These are phyloP conservation scores for Metarhizium robertsii DNA, from an alignment of 2,329 filamentous ascomycete species.

Conservation along the genomic window DNA sequence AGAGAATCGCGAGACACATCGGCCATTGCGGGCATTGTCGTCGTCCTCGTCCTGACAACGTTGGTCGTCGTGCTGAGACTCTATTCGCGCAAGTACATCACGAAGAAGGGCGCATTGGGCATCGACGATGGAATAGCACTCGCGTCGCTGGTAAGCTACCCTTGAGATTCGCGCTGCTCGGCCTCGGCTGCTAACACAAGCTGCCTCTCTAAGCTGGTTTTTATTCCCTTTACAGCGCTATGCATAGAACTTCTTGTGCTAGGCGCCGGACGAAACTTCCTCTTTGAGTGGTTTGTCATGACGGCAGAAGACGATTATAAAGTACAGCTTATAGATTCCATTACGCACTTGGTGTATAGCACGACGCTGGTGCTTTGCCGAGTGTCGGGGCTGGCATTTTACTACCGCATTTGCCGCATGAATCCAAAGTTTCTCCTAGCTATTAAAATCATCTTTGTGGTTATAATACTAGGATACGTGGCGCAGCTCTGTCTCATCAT, in stretches of 20 bases:
- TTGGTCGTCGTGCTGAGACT: constrained; percentile 1
- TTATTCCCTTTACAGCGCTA: not conserved
- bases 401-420: constrained; percentile 4
- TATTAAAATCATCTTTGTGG: constrained; percentile 1
- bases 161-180: too few species aligned
- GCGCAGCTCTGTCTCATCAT: constrained; percentile 2
- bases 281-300: not conserved
- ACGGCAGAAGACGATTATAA: not conserved
- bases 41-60: not conserved
- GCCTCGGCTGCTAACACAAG: not conserved
- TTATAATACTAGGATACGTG: constrained; percentile 1
- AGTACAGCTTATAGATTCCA: not conserved
- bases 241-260: not conserved
- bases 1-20: too few species aligned
- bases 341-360: constrained; percentile 1
- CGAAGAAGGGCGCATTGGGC: not conserved
- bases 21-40: not conserved
- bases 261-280: not conserved
- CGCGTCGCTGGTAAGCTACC: not conserved
- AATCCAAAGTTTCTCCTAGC: constrained; percentile 1
- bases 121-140: constrained; percentile 1
- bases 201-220: not conserved
- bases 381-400: constrained; percentile 4
- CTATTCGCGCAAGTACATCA: not conserved
- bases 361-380: constrained; percentile 3